Evolutionary conservation across 768 basidiomycete species (phyloP).

Genomic region (Xerocomellus dryophilus): DNA sequence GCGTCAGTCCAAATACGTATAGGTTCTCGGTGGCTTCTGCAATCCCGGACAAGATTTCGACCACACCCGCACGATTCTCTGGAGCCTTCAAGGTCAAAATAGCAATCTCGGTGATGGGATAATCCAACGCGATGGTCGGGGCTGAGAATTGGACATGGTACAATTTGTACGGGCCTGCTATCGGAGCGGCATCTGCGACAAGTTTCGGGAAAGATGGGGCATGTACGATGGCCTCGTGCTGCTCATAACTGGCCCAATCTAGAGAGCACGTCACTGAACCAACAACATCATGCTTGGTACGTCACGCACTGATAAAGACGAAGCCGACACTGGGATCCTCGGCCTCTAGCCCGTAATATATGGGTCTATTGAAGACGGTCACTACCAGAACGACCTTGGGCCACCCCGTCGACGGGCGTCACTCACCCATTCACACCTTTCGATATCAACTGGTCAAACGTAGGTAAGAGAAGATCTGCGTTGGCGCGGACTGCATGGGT

Average conservation of each 20-base stretch:
- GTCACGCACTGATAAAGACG: constrained; percentile 4
- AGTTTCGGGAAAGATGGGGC: background rate
- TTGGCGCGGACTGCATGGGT: background rate
- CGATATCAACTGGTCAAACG: background rate
- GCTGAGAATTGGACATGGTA: constrained; percentile 3
- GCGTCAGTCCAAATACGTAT: constrained; percentile 3
- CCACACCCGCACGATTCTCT: constrained; percentile 2
- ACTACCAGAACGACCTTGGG: background rate
- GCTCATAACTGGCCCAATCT: constrained; percentile 13
- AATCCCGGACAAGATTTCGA: constrained; percentile 1
- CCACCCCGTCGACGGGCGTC: background rate
- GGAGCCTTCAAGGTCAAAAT: constrained; percentile 8
- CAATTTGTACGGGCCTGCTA: background rate
- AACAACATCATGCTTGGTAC: background rate
- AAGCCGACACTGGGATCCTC: constrained; percentile 5
- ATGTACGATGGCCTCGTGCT: constrained; percentile 1
- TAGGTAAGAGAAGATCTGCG: background rate
- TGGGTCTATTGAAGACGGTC: no score
- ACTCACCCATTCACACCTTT: constrained; percentile 4
- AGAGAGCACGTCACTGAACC: background rate
- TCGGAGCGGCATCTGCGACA: no score
- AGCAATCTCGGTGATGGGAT: constrained; percentile 9
- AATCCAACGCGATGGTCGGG: background rate
- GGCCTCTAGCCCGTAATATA: constrained; percentile 4
- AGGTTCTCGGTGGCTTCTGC: background rate